Percentiles rank a stretch among this genome's conserved stretches.
These are phyloP conservation scores for Mycosarcoma mackinlayi DNA, from an alignment of 1,284 basidiomycete genomes.

Conservation along the genomic window DNA sequence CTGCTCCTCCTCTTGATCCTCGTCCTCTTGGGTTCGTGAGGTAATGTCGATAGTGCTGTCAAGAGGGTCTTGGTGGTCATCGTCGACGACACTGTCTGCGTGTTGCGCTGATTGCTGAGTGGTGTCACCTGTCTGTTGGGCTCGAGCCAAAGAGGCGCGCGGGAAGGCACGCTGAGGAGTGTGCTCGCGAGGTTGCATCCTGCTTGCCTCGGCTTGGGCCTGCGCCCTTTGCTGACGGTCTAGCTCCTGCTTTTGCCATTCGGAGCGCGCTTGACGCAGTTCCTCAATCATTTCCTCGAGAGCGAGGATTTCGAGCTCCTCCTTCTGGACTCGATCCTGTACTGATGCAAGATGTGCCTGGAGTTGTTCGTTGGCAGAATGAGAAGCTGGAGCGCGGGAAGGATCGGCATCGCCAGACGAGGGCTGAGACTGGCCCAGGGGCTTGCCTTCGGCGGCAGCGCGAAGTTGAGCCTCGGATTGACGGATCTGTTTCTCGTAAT, in stretches of 20 bases:
- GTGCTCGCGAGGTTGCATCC: slow-evolving; percentile 14
- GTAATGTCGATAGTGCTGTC: slow-evolving; percentile 21
- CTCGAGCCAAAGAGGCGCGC: slow-evolving; percentile 13
- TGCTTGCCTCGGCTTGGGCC: slow-evolving; percentile 12
- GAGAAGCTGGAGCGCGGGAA: slow-evolving; percentile 1
- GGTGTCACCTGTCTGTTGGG: neutral
- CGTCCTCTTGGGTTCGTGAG: neutral
- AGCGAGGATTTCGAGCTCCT: slow-evolving; percentile 66
- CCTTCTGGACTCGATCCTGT: slow-evolving; percentile 53
- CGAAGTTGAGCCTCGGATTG: slow-evolving; percentile 37
- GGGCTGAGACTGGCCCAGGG: slow-evolving; percentile 4
- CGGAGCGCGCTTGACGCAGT: slow-evolving; percentile 36
- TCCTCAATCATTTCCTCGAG: slow-evolving; percentile 63
- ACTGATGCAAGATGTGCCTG: slow-evolving; percentile 29
- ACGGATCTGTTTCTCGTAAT: slow-evolving; percentile 45
- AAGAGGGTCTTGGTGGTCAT: slow-evolving; percentile 11
- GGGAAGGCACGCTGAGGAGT: slow-evolving; percentile 14
- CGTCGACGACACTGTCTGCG: slow-evolving; percentile 1
- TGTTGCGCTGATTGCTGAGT: slow-evolving; percentile 1
- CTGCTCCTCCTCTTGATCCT: slow-evolving; percentile 15
- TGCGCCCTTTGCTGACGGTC: slow-evolving; percentile 23
- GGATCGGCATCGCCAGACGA: neutral
- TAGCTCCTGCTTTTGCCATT: slow-evolving; percentile 33
- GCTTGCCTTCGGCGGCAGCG: slow-evolving; percentile 25
- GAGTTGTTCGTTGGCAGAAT: slow-evolving; percentile 13